Evolutionary conservation across 169 alveolate species (phyloP).

Genomic region (Plasmodium berghei): DNA sequence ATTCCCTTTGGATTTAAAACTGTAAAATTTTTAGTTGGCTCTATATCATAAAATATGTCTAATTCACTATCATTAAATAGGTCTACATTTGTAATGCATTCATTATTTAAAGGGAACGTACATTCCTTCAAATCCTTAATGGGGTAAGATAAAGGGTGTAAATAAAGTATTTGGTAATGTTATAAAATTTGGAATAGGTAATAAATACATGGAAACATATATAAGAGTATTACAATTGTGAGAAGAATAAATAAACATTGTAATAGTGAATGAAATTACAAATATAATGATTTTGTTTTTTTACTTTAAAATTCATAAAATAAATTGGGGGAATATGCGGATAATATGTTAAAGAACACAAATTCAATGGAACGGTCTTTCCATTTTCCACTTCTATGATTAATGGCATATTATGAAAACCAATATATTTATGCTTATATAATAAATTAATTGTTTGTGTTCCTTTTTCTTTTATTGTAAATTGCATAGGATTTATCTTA

Average conservation of each 20-base stretch:
- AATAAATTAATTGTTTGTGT: conserved; percentile 42
- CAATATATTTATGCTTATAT: conserved; percentile 71
- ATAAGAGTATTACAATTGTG: not conserved
- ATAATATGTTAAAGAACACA: conserved; percentile 39
- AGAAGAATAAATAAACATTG: no score
- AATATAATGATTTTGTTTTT: not conserved
- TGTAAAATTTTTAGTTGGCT: conserved; percentile 32
- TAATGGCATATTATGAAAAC: conserved; percentile 75
- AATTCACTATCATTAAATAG: conserved; percentile 71
- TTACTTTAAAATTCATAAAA: conserved; percentile 67
- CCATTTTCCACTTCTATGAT: conserved; percentile 75
- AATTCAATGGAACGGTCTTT: conserved; percentile 56
- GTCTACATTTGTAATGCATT: conserved; percentile 71
- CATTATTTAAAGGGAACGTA: conserved; percentile 49
- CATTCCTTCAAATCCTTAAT: conserved; percentile 44
- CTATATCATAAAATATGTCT: conserved; percentile 66
- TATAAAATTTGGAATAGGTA: not conserved
- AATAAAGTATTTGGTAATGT: not conserved
- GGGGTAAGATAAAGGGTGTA: not conserved
- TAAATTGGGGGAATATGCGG: conserved; percentile 63
- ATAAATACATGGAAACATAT: not conserved
- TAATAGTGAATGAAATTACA: not conserved
- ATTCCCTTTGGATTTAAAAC: conserved; percentile 74
- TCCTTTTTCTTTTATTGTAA: conserved; percentile 37
- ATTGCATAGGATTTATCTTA: conserved; percentile 50